Evolutionary conservation across 2,329 filamentous ascomycete species (phyloP), one percentile per base, ranked within the genome.

Genomic region (Bipolaris bicolor): DNA sequence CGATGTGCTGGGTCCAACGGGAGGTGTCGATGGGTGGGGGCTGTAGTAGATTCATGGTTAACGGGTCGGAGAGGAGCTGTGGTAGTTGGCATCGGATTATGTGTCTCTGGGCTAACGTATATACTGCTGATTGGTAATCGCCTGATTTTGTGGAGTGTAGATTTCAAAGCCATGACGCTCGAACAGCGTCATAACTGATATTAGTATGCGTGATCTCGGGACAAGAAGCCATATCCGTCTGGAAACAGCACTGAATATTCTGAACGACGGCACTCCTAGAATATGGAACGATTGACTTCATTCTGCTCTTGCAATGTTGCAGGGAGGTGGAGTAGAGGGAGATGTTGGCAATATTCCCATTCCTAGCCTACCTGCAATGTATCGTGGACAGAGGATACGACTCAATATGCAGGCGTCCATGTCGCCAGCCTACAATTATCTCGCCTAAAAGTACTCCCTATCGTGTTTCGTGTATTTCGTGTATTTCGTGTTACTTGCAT

Each of bases 121-220:
- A 7, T 7, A 26, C 6, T 43, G 3, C 6, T n/a, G 7, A 43
- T 43, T 26, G 22, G 22, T 43, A 26, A 43, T 43, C 40, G 24
- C 13, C 15, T 16, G 7, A 2, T 15, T 26, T 26, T 26, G 7
- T 7, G n/a, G 4, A 33, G 3, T 31, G 16, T 13, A n/a, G 22
- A 39, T 46, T 26, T 31, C 29, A 36, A 31, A 31, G 50, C 10
- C 5, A 52, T 52, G 50, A 52, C 41, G 50, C 41, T 52, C n/a
- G 3, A 1, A 16, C 31, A 39, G 50, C 50, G 50, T 52, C 50
- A 52, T 46, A 15, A 22, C 16, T 11, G 34, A 22, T 7, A 15
- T 43, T 10, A 22, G 5, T 26, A 43, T 34, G 15, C 44, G 13
- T 13, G 18, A 7, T 31, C 29, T 31, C 3, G 33, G 7, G 22